Conservation (phyloP, 179 eudicot genomes). For the Camellia oleifera region DNA sequence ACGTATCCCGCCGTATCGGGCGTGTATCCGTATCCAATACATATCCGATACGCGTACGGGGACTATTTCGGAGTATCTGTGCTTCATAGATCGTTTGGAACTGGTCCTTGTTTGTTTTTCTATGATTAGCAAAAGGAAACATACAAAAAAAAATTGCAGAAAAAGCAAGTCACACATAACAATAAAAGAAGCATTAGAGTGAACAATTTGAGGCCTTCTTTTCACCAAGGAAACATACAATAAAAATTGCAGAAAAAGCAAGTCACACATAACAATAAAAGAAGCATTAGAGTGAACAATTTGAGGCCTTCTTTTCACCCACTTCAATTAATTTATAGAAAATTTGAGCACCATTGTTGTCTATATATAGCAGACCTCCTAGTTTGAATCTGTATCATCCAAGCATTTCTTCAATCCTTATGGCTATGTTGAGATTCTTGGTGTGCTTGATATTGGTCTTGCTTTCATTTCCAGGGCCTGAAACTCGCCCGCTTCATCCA, state of each 20-base stretch:
- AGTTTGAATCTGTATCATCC: background rate
- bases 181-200: background rate
- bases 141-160: background rate
- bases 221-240: background rate
- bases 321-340: conserved; percentile 14
- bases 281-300: background rate
- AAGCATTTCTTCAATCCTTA: background rate
- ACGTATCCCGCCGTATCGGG: no score
- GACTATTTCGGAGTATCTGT: no score
- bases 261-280: background rate
- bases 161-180: background rate
- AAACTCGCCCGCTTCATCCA: conserved; percentile 18
- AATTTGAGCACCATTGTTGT: background rate
- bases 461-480: conserved; percentile 14
- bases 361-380: conserved; percentile 3
- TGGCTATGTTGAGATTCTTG: conserved; percentile 19
- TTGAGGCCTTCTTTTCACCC: background rate
- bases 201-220: background rate
- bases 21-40: no score
- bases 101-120: background rate
- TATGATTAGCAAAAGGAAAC: background rate
- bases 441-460: conserved; percentile 13
- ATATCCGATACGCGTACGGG: no score
- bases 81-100: background rate
- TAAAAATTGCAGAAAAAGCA: background rate